phyloP scores from a whole-genome alignment of 164 flowering plant genomes.

The Vitis vinifera region DNA sequence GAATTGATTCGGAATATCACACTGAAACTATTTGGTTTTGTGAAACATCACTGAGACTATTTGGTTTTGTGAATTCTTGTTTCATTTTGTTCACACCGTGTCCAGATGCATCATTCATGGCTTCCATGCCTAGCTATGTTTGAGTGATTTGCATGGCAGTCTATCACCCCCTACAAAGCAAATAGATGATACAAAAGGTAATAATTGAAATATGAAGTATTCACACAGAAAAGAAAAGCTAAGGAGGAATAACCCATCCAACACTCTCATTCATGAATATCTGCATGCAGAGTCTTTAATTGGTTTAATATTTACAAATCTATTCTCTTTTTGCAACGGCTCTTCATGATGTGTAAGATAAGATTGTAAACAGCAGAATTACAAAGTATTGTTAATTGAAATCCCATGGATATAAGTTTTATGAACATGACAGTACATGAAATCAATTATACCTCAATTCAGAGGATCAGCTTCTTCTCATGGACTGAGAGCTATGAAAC shows the following conservation, averaged over 20 bases:
- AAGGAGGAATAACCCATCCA: too few species aligned
- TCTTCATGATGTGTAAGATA: too few species aligned
- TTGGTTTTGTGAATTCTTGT: conserved; percentile 33
- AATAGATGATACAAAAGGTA: background rate
- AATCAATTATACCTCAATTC: conserved; percentile 55
- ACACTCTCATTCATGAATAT: too few species aligned
- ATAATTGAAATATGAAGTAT: background rate
- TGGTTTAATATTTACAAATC: too few species aligned
- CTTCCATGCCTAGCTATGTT: conserved; percentile 40
- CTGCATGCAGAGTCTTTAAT: too few species aligned
- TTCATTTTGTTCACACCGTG: conserved; percentile 29
- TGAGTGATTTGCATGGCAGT: conserved; percentile 65
- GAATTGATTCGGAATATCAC: conserved; percentile 39
- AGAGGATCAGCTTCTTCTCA: conserved; percentile 88
- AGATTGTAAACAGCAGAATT: background rate
- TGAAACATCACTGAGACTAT: conserved; percentile 29
- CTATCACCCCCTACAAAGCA: conserved; percentile 57
- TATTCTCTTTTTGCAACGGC: too few species aligned
- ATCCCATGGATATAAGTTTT: background rate
- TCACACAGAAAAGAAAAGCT: too few species aligned
- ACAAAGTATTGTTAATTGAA: background rate
- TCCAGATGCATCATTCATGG: conserved; percentile 31
- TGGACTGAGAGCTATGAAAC: conserved; percentile 78
- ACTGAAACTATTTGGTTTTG: conserved; percentile 28
- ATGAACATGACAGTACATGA: background rate